Evolutionary conservation across 805 yeast species (phyloP), one percentile per base, ranked within the genome.

Genomic region (Pichia scutulata): DNA sequence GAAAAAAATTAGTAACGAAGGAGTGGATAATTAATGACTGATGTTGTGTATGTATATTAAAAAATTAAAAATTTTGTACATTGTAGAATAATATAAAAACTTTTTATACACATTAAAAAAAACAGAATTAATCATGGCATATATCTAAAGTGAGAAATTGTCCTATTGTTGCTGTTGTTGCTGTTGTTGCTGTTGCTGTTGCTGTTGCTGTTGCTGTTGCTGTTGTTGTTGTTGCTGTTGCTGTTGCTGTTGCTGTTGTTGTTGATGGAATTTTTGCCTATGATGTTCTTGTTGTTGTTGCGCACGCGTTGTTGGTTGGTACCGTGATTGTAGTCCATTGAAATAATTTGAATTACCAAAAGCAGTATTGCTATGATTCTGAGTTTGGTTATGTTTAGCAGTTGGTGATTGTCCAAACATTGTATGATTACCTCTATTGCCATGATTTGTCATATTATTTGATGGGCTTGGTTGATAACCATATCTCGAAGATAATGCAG

Each of bases 261-360:
- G 37, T 14, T 44, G 46, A 22, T 33, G 33, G 2, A 23, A 3
- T 40, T 40, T 37, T 39, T 28, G 63, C 16, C 36, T 44, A 10
- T 41, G 46, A 13, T 42, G 43, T n/a, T 48, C 41, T 41, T 49
- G 52, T 40, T 55, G 57, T 44, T 63, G 66, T 50, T 64, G 68
- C 1, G 68, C 68, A 19, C 68, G 52, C 0, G 68, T 64, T 4
- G 66, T 63, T 1, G 68, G 68, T 22, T 60, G 64, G 24, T 48
- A 51, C 14, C 55, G 56, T 25, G 52, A 24, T 23, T 44, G 40
- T 16, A 44, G 7, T 13, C 51, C 49, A 46, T 30, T 39, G 36
- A 47, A 49, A 42, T 49, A 52, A 26, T 40, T 46, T 8, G 26
- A 14, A 22, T 14, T 46, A 4, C 44, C 44, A 46, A 40, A 40